phyloP scores from a whole-genome alignment of 23 red algal species.

The Gracilaria gracilis region DNA sequence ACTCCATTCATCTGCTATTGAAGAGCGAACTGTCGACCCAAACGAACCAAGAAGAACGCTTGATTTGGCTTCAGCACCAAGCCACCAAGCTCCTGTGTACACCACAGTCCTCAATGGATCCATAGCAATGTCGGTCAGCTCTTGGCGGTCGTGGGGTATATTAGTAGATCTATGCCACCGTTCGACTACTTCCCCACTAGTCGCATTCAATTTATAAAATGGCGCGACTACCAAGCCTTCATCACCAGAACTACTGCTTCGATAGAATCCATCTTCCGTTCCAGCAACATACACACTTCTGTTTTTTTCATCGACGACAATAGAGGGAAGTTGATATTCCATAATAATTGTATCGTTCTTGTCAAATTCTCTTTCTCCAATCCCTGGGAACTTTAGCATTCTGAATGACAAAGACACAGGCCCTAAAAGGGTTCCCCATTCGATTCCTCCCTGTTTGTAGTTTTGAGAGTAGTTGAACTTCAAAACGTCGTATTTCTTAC shows the following conservation, averaged over 20 bases:
- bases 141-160: constrained; percentile 35
- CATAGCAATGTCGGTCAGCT: constrained; percentile 58
- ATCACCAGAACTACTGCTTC: neutral
- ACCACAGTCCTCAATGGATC: constrained; percentile 37
- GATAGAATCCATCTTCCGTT: constrained; percentile 59
- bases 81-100: constrained; percentile 63
- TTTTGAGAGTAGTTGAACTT: constrained; percentile 33
- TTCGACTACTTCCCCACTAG: constrained; percentile 41
- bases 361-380: neutral
- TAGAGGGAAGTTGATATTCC: constrained; percentile 26
- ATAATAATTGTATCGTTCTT: neutral
- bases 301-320: constrained; percentile 37
- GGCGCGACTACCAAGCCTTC: constrained; percentile 50
- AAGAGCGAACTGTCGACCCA: constrained; percentile 32
- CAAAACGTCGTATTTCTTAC: constrained; percentile 33
- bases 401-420: constrained; percentile 29
- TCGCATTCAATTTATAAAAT: constrained; percentile 32
- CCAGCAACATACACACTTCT: constrained; percentile 43
- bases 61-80: constrained; percentile 33
- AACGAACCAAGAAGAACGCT: constrained; percentile 64
- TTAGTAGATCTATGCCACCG: constrained; percentile 49
- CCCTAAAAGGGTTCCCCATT: constrained; percentile 37
- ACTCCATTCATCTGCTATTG: constrained; percentile 31
- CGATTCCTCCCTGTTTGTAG: constrained; percentile 1
- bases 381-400: neutral